Percentiles rank a stretch among this genome's conserved stretches.
phyloP scores from a whole-genome alignment of 1,284 basidiomycete species.

The Austroboletus niveus region DNA sequence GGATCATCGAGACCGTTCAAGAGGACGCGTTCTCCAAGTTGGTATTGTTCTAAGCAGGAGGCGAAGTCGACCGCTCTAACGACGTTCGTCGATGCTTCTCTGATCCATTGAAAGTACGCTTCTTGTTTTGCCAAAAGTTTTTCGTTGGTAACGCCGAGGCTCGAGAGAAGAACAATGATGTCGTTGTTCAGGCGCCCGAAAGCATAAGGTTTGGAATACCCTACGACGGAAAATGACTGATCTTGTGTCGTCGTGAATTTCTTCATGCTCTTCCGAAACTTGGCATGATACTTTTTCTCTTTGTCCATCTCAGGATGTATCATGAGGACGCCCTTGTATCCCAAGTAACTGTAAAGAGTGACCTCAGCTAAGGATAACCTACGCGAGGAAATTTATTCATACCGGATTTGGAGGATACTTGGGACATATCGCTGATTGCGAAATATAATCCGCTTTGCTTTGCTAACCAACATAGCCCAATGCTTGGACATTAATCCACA shows the following conservation, averaged over 20 bases:
- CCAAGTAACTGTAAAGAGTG: conserved; percentile 45
- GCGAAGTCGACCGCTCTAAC: conserved; percentile 53
- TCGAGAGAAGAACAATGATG: conserved; percentile 60
- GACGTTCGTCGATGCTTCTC: conserved; percentile 43
- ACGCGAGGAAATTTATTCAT: background rate
- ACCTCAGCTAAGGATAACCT: background rate
- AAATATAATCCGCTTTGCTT: conserved; percentile 52
- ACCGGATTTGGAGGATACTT: conserved; percentile 62
- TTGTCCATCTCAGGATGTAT: conserved; percentile 54
- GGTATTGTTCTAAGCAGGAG: conserved; percentile 47
- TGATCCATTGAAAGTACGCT: conserved; percentile 58
- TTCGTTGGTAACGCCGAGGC: conserved; percentile 56
- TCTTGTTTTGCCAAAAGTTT: conserved; percentile 52
- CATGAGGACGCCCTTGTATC: conserved; percentile 67
- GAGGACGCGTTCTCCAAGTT: conserved; percentile 49
- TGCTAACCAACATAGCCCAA: conserved; percentile 51
- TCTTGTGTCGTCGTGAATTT: conserved; percentile 57
- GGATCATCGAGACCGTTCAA: conserved; percentile 53
- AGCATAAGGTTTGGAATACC: conserved; percentile 57
- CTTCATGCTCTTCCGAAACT: conserved; percentile 66
- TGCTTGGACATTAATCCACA: conserved; percentile 59
- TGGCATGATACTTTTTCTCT: conserved; percentile 43
- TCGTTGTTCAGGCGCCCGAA: conserved; percentile 68
- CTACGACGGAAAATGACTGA: conserved; percentile 62
- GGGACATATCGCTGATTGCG: conserved; percentile 56